phyloP scores from a whole-genome alignment of 2,329 filamentous ascomycete genomes.

The Ascomycota sp. region DNA sequence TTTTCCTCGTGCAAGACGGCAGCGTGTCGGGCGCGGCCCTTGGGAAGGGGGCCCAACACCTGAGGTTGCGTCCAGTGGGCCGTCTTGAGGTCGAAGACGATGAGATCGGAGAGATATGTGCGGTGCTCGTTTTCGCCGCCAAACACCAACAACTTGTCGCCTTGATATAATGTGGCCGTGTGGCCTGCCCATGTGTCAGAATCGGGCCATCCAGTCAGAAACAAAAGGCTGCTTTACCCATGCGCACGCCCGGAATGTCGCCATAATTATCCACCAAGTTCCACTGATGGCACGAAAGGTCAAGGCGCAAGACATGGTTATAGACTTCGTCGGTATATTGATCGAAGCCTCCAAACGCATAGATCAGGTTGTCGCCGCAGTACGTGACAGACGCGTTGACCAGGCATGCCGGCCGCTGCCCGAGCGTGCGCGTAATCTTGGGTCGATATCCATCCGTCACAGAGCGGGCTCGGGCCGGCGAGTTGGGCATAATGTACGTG shows the following conservation, averaged over 20 bases:
- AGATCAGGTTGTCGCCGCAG: slow-evolving; percentile 92
- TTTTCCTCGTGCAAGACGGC: slow-evolving; percentile 93
- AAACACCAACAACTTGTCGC: slow-evolving; percentile 89
- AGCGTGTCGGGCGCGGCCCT: slow-evolving; percentile 80
- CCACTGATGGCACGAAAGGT: slow-evolving; percentile 80
- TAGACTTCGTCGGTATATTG: slow-evolving; percentile 98
- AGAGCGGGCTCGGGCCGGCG: slow-evolving; percentile 46
- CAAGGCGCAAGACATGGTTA: slow-evolving; percentile 83
- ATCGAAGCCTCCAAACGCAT: slow-evolving; percentile 94
- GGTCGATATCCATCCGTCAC: slow-evolving; percentile 62
- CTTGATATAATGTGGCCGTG: slow-evolving; percentile 83
- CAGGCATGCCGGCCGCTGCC: slow-evolving; percentile 73
- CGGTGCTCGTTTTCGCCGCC: slow-evolving; percentile 96
- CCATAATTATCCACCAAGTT: slow-evolving; percentile 95
- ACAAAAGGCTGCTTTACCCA: slow-evolving; percentile 39
- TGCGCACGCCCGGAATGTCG: slow-evolving; percentile 88
- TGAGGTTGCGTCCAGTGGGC: slow-evolving; percentile 90
- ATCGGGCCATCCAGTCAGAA: neutral
- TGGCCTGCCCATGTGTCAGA: slow-evolving; percentile 42
- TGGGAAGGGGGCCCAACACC: slow-evolving; percentile 64
- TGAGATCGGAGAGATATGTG: slow-evolving; percentile 85
- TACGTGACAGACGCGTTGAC: slow-evolving; percentile 99
- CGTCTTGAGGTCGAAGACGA: slow-evolving; percentile 85
- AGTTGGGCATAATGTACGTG: slow-evolving; percentile 83
- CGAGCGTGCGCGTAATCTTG: slow-evolving; percentile 58